Percentiles rank a stretch among this genome's conserved stretches.
These are phyloP conservation scores for Penicillium janthinellum DNA, from an alignment of 2,329 filamentous ascomycete genomes.

Conservation along the genomic window DNA sequence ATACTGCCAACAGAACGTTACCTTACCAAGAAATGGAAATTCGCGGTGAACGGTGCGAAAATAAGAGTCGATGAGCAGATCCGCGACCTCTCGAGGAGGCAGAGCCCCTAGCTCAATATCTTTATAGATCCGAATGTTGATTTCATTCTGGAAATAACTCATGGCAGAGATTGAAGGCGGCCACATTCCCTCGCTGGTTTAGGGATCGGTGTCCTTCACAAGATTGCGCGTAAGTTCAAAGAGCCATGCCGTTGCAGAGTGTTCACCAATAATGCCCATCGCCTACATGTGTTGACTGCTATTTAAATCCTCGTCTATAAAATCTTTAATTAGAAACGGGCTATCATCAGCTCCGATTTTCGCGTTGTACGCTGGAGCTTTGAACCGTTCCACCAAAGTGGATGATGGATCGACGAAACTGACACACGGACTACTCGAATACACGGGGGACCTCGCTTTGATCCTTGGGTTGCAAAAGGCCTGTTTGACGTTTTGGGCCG, in stretches of 20 bases:
- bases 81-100: constrained; percentile 40
- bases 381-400: background rate
- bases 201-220: constrained; percentile 25
- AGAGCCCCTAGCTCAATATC: constrained; percentile 34
- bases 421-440: background rate
- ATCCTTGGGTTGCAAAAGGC: background rate
- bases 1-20: constrained; percentile 43
- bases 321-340: constrained; percentile 38
- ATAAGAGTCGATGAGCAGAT: constrained; percentile 44
- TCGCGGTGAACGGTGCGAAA: constrained; percentile 43
- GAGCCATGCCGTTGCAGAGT: constrained; percentile 48
- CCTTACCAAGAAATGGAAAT: constrained; percentile 46
- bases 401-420: background rate
- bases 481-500: background rate
- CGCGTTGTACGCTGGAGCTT: background rate
- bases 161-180: constrained; percentile 34
- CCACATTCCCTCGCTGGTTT: constrained; percentile 20
- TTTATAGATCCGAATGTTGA: constrained; percentile 36
- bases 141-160: constrained; percentile 46
- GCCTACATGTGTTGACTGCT: constrained; percentile 40
- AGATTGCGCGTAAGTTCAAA: constrained; percentile 43
- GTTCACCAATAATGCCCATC: constrained; percentile 48
- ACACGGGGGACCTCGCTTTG: background rate
- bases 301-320: constrained; percentile 48
- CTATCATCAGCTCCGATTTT: constrained; percentile 27